These are phyloP conservation scores for Coemansia sp. DNA, from an alignment of 192 early-diverging fungal genomes.

Conservation along the genomic window DNA sequence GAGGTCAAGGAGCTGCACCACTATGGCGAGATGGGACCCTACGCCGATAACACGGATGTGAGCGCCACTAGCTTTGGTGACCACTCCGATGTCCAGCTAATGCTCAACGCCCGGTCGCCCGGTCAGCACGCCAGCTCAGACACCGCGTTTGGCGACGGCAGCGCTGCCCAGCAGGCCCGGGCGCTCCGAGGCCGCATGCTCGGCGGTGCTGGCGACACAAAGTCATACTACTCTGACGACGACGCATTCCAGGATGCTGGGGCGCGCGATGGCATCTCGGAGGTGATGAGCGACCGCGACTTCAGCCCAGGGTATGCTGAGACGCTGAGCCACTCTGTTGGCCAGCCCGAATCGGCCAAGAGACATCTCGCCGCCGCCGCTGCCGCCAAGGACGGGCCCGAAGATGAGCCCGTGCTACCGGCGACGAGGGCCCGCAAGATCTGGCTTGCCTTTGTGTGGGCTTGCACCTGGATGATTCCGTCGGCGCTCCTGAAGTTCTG, in stretches of 20 bases:
- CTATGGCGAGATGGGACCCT: constrained; percentile 47
- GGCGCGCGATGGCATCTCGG: constrained; percentile 41
- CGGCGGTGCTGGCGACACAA: constrained; percentile 58
- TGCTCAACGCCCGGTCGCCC: constrained; percentile 52
- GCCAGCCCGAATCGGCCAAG: constrained; percentile 21
- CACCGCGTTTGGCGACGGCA: constrained; percentile 22
- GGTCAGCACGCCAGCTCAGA: constrained; percentile 41
- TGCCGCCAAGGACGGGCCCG: constrained; percentile 29
- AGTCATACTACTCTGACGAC: constrained; percentile 65
- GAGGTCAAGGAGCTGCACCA: constrained; percentile 18
- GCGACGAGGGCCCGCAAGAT: constrained; percentile 43
- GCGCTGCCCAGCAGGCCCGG: constrained; percentile 39
- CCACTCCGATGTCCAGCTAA: constrained; percentile 52
- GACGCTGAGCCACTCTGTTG: constrained; percentile 12
- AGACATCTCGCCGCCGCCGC: constrained; percentile 20
- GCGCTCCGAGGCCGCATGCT: constrained; percentile 55
- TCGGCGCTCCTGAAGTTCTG: constrained; percentile 63
- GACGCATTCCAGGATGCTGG: constrained; percentile 61
- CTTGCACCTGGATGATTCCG: constrained; percentile 70
- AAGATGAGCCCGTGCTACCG: constrained; percentile 63
- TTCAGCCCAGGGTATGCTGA: constrained; percentile 33
- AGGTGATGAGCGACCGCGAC: constrained; percentile 41
- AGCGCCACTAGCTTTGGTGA: constrained; percentile 49
- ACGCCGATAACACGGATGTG: constrained; percentile 22
- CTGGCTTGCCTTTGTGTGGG: constrained; percentile 54